Conservation (phyloP, 148 eudicot genomes). For the Arbutus unedo region DNA sequence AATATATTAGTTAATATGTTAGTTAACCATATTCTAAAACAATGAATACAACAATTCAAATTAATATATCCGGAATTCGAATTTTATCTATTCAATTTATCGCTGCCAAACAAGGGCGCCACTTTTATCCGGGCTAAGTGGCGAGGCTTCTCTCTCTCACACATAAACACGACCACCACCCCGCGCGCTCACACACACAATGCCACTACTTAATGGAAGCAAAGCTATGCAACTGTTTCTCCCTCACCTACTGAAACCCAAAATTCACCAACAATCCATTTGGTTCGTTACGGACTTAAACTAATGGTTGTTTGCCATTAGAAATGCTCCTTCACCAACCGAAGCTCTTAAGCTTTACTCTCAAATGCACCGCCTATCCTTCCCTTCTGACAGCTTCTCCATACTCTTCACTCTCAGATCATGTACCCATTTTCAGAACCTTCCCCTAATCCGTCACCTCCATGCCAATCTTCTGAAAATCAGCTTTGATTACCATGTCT, state of each 20-base stretch:
- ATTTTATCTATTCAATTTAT: no score
- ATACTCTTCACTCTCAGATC: slow-evolving; percentile 39
- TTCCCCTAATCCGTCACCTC: slow-evolving; percentile 28
- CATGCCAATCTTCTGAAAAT: slow-evolving; percentile 40
- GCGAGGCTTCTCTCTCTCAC: not conserved
- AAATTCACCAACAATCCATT: not conserved
- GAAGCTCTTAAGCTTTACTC: slow-evolving; percentile 32
- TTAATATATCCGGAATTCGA: no score
- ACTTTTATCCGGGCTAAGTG: no score
- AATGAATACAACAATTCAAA: no score
- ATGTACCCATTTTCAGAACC: slow-evolving; percentile 22
- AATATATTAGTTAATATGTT: no score
- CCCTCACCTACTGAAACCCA: slow-evolving; percentile 16
- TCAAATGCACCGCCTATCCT: slow-evolving; percentile 34
- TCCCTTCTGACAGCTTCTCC: slow-evolving; percentile 29
- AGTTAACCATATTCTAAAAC: no score
- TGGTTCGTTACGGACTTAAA: slow-evolving; percentile 14
- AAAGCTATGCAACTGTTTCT: slow-evolving; percentile 11
- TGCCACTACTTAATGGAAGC: not conserved
- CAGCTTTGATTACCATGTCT: slow-evolving; percentile 35
- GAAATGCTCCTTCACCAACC: slow-evolving; percentile 34
- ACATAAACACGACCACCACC: no score
- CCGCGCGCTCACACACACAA: no score
- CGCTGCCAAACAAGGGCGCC: no score
- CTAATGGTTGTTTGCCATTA: slow-evolving; percentile 30